A percentile compares a stretch with the other conserved stretches of the same genome.
Conservation (phyloP, 345 rosid genomes). For the Trapa incisa region DNA sequence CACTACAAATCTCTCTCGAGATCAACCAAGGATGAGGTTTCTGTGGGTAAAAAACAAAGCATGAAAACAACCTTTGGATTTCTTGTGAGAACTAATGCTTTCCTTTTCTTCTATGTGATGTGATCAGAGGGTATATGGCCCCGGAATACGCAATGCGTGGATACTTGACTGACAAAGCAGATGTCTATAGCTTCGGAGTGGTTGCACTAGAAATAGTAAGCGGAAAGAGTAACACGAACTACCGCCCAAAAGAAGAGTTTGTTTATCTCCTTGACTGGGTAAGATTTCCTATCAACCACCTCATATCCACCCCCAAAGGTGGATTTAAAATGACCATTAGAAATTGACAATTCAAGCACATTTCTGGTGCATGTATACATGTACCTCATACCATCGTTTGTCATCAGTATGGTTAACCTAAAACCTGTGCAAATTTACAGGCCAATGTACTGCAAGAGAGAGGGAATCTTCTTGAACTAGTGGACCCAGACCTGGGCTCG, state of each 20-base stretch:
- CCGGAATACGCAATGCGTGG: constrained; percentile 83
- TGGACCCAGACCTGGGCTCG: constrained; percentile 16
- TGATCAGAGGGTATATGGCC: constrained; percentile 47
- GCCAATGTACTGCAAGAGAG: constrained; percentile 21
- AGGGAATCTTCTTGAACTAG: constrained; percentile 46
- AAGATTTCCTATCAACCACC: constrained; percentile 3
- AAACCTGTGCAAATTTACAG: too few relatives aligned
- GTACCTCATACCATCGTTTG: too few relatives aligned
- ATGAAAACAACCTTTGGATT: background rate
- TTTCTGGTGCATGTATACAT: too few relatives aligned
- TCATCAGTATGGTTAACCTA: too few relatives aligned
- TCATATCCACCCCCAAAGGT: background rate
- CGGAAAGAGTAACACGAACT: constrained; percentile 72
- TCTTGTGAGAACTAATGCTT: background rate
- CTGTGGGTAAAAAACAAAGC: background rate
- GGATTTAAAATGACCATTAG: too few relatives aligned
- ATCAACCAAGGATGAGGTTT: background rate
- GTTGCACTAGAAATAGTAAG: constrained; percentile 41
- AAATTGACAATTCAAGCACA: too few relatives aligned
- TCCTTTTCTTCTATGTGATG: background rate
- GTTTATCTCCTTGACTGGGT: constrained; percentile 85
- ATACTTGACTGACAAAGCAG: constrained; percentile 58
- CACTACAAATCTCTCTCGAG: too few relatives aligned
- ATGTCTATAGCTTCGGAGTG: constrained; percentile 45
- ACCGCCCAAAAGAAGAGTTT: constrained; percentile 61